Conservation (phyloP, 768 basidiomycete genomes). For the Mycena alexandri region DNA sequence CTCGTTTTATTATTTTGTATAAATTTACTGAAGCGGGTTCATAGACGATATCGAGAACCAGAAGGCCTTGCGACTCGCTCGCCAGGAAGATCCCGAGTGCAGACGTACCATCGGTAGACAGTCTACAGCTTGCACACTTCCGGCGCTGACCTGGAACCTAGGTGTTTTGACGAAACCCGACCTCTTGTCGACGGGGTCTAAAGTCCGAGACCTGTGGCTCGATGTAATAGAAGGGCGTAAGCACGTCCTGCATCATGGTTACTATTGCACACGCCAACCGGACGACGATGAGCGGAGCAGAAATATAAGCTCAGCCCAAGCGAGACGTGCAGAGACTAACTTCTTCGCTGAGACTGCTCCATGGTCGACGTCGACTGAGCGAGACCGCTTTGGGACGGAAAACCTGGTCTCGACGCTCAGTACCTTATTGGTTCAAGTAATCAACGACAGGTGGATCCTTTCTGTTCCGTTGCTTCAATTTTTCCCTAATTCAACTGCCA, state of each 20-base stretch:
- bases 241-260: conserved; percentile 55
- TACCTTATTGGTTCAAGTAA: conserved; percentile 51
- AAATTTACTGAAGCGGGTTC: not conserved
- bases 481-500: not conserved
- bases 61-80: conserved; percentile 63
- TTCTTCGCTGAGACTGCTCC: conserved; percentile 53
- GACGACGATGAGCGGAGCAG: conserved; percentile 51
- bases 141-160: conserved; percentile 33
- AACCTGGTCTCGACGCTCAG: conserved; percentile 52
- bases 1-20: not conserved
- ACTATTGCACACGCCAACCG: conserved; percentile 59
- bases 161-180: conserved; percentile 72
- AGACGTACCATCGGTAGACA: conserved; percentile 64
- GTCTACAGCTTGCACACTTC: not conserved
- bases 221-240: conserved; percentile 56
- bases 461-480: not conserved
- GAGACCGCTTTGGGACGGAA: conserved; percentile 51
- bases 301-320: conserved; percentile 45
- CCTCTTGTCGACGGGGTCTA: conserved; percentile 53
- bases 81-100: conserved; percentile 59
- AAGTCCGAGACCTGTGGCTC: conserved; percentile 55
- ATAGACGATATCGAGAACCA: conserved; percentile 73
- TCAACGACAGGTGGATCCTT: conserved; percentile 38
- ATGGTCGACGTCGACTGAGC: conserved; percentile 48
- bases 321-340: conserved; percentile 49